These are phyloP conservation scores for Monilinia laxa DNA, from an alignment of 2,329 filamentous ascomycete genomes.

Conservation along the genomic window DNA sequence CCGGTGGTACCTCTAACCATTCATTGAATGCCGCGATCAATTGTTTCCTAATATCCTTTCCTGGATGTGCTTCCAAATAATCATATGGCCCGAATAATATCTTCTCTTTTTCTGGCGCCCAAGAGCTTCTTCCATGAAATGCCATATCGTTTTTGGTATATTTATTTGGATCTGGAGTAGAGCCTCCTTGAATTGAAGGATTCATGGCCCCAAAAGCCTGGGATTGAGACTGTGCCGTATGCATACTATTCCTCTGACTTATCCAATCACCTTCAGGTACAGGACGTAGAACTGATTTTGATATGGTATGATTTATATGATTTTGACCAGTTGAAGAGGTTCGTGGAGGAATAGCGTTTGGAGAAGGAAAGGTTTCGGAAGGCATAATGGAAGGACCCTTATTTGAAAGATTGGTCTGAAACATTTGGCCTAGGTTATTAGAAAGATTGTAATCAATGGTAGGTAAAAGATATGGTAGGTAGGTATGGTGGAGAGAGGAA, in stretches of 20 bases:
- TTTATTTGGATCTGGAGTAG: conserved; percentile 33
- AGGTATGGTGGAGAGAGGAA: not conserved
- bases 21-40: conserved; percentile 79
- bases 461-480: not conserved
- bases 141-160: conserved; percentile 37
- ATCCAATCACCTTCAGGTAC: conserved; percentile 64
- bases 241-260: conserved; percentile 42
- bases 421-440: conserved; percentile 12
- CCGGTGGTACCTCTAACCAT: conserved; percentile 72
- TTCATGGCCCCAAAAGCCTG: conserved; percentile 32
- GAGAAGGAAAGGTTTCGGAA: conserved; percentile 45
- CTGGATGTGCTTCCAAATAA: conserved; percentile 75
- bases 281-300: conserved; percentile 48
- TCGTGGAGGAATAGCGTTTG: conserved; percentile 68
- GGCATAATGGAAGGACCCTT: conserved; percentile 28
- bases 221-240: conserved; percentile 25
- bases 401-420: conserved; percentile 14
- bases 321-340: conserved; percentile 64
- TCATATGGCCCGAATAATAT: conserved; percentile 77
- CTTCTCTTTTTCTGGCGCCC: conserved; percentile 73
- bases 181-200: conserved; percentile 30
- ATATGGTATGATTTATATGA: conserved; percentile 31
- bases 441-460: no score
- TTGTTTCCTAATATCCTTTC: conserved; percentile 80
- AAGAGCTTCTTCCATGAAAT: conserved; percentile 44